A percentile compares a stretch with the other conserved stretches of the same genome.
phyloP scores from a whole-genome alignment of 2,329 filamentous ascomycete genomes.

The Colletotrichum nymphaeae region DNA sequence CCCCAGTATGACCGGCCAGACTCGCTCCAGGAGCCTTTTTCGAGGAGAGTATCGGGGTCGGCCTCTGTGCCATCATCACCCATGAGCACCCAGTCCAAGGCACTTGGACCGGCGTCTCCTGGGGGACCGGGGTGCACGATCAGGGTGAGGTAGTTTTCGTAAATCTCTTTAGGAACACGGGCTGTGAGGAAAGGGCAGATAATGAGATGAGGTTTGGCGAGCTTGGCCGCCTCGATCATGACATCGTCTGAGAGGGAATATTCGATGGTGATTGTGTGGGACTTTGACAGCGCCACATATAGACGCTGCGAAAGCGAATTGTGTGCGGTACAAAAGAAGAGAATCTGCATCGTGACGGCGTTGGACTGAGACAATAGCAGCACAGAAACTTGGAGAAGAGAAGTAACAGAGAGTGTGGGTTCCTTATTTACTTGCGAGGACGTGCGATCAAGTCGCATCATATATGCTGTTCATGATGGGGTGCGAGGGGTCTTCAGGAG shows the following conservation, averaged over 20 bases:
- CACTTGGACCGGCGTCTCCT: conserved; percentile 54
- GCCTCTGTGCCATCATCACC: conserved; percentile 52
- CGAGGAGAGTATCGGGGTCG: conserved; percentile 43
- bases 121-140: conserved; percentile 55
- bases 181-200: conserved; percentile 55
- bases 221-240: conserved; percentile 51
- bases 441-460: conserved; percentile 12
- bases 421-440: background rate
- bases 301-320: conserved; percentile 55
- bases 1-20: conserved; percentile 53
- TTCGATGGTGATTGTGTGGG: conserved; percentile 52
- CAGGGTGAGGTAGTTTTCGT: conserved; percentile 50
- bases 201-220: conserved; percentile 51
- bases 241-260: conserved; percentile 47
- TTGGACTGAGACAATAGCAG: background rate
- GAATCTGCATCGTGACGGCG: conserved; percentile 47
- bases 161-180: conserved; percentile 49
- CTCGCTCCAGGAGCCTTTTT: conserved; percentile 39
- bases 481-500: background rate
- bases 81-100: conserved; percentile 55
- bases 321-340: conserved; percentile 58
- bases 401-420: background rate
- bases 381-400: background rate
- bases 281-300: conserved; percentile 47
- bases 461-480: conserved; percentile 18